phyloP scores from a whole-genome alignment of 1,284 basidiomycete genomes.

The Puccinia triticina region DNA sequence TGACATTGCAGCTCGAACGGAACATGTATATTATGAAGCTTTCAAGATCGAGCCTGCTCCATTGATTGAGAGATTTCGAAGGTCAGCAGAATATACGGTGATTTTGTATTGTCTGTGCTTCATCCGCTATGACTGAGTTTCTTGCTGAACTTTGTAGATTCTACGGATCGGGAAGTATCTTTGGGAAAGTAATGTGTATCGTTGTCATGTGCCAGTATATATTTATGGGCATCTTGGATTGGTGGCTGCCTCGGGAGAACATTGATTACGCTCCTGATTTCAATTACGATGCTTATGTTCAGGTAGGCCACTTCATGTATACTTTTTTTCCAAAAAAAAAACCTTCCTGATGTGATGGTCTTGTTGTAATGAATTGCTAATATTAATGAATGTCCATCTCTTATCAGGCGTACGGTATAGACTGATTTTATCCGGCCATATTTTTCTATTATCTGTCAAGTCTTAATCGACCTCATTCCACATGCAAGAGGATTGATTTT shows the following conservation, averaged over 20 bases:
- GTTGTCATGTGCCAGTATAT: conserved; percentile 49
- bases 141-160: conserved; percentile 14
- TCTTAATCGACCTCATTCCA: too few species aligned
- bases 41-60: conserved; percentile 68
- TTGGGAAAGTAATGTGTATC: conserved; percentile 51
- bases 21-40: conserved; percentile 76
- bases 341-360: neutral
- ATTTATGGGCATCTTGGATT: conserved; percentile 48
- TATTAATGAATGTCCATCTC: neutral
- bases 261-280: conserved; percentile 48
- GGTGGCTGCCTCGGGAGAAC: conserved; percentile 39
- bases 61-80: conserved; percentile 71
- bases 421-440: neutral
- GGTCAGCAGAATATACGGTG: conserved; percentile 63
- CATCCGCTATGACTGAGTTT: neutral
- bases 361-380: neutral
- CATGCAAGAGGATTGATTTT: too few species aligned
- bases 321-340: neutral
- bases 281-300: conserved; percentile 43
- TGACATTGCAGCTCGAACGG: conserved; percentile 77
- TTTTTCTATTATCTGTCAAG: too few species aligned
- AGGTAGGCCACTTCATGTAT: conserved; percentile 3
- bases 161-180: conserved; percentile 45
- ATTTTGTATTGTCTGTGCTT: neutral
- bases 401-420: neutral